Percentiles rank a stretch among this genome's conserved stretches.
These are phyloP conservation scores for Verticillium isaacii DNA, from an alignment of 2,329 filamentous ascomycete species.

Conservation along the genomic window DNA sequence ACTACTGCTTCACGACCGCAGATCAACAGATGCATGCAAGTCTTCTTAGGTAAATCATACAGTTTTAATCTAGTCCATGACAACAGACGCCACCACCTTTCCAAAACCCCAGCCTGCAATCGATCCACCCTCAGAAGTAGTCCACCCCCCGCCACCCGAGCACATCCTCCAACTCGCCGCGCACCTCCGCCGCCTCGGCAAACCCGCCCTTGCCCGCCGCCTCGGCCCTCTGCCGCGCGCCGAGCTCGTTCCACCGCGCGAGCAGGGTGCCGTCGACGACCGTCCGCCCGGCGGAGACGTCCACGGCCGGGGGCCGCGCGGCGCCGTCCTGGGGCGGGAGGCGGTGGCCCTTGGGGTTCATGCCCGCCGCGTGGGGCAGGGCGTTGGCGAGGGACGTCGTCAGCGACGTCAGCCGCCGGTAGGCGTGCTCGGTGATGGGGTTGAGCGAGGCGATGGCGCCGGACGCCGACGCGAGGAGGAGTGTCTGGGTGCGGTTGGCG, in stretches of 20 bases:
- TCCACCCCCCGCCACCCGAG: slow-evolving; percentile 60
- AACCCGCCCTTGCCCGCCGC: slow-evolving; percentile 70
- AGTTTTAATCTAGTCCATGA: no score
- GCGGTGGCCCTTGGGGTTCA: slow-evolving; percentile 81
- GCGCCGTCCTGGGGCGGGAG: slow-evolving; percentile 39
- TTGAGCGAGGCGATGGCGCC: slow-evolving; percentile 75
- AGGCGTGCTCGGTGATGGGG: slow-evolving; percentile 71
- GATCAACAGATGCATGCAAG: no score
- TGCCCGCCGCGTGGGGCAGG: slow-evolving; percentile 69
- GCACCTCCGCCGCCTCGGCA: slow-evolving; percentile 58
- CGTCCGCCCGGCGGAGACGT: slow-evolving; percentile 55
- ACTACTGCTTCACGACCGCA: no score
- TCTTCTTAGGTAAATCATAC: no score
- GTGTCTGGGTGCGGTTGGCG: slow-evolving; percentile 31
- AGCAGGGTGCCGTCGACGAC: slow-evolving; percentile 78
- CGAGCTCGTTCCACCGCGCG: slow-evolving; percentile 69
- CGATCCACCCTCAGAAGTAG: slow-evolving; percentile 35
- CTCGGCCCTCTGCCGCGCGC: slow-evolving; percentile 66
- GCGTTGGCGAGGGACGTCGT: slow-evolving; percentile 74
- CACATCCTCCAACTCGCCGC: slow-evolving; percentile 62
- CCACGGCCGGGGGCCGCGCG: slow-evolving; percentile 46
- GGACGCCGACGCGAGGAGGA: slow-evolving; percentile 70
- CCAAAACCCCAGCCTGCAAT: no score
- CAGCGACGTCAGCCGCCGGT: slow-evolving; percentile 78
- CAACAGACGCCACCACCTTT: no score